A percentile compares a stretch with the other conserved stretches of the same genome.
These are phyloP conservation scores for Flaveria sonorensis DNA, from an alignment of 129 eudicot species.

Conservation along the genomic window DNA sequence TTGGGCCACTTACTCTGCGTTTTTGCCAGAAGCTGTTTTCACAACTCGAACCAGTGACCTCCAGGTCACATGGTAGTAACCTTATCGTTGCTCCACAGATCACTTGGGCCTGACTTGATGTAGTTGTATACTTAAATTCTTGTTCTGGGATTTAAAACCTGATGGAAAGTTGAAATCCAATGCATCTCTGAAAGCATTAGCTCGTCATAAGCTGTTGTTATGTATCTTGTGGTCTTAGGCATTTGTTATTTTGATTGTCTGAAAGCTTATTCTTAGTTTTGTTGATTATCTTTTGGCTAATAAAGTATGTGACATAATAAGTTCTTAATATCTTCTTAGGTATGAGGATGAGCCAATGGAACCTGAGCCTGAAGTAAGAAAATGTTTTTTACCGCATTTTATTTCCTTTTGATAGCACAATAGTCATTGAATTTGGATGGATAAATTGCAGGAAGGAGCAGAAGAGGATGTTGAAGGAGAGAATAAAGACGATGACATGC, in stretches of 20 bases:
- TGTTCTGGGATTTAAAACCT: neutral
- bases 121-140: neutral
- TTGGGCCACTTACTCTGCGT: no score
- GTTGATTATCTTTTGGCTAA: neutral
- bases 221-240: neutral
- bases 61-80: no score
- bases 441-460: conserved; percentile 70
- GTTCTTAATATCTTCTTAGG: conserved; percentile 33
- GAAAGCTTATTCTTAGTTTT: neutral
- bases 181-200: neutral
- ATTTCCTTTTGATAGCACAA: neutral
- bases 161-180: neutral
- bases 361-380: conserved; percentile 75
- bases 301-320: neutral
- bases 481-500: conserved; percentile 54
- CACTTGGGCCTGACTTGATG: no score
- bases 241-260: neutral
- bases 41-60: no score
- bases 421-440: conserved; percentile 11
- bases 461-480: conserved; percentile 67
- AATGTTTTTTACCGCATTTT: neutral
- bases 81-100: no score
- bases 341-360: conserved; percentile 94
- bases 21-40: no score
- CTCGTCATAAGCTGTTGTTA: neutral